These are phyloP conservation scores for Rhizopus sp. DNA, from an alignment of 371 early-diverging fungal genomes.

Conservation along the genomic window DNA sequence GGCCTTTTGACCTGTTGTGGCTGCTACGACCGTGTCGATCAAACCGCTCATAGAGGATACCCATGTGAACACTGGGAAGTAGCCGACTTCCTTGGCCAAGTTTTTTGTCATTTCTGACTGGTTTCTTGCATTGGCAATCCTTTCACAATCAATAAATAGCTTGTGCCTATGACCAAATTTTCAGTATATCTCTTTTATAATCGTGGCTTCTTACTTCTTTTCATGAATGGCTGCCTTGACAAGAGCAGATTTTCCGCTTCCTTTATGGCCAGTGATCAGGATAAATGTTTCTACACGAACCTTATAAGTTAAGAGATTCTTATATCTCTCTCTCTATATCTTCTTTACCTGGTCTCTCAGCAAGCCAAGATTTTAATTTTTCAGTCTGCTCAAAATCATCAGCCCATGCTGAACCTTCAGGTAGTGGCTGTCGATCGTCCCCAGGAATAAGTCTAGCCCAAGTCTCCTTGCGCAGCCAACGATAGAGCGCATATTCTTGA, in stretches of 20 bases:
- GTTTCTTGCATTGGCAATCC: slow-evolving; percentile 72
- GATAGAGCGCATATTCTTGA: slow-evolving; percentile 61
- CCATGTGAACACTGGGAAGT: slow-evolving; percentile 84
- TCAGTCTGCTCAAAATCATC: slow-evolving; percentile 65
- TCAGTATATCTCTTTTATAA: background rate
- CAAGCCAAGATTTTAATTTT: slow-evolving; percentile 60
- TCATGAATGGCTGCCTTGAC: slow-evolving; percentile 57
- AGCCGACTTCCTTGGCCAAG: slow-evolving; percentile 77
- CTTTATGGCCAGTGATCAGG: slow-evolving; percentile 61
- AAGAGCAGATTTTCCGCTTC: slow-evolving; percentile 61
- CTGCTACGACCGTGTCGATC: slow-evolving; percentile 79
- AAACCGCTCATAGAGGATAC: slow-evolving; percentile 68
- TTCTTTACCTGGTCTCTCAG: slow-evolving; percentile 66
- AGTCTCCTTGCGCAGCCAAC: slow-evolving; percentile 68
- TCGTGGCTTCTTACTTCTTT: slow-evolving; percentile 35
- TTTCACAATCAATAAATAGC: slow-evolving; percentile 79
- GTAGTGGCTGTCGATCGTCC: background rate
- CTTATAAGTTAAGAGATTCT: background rate
- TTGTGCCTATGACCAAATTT: slow-evolving; percentile 52
- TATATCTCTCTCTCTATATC: background rate
- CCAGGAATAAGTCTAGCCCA: slow-evolving; percentile 46
- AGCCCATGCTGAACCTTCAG: slow-evolving; percentile 46
- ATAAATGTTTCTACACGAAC: slow-evolving; percentile 57
- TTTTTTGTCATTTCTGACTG: slow-evolving; percentile 66
- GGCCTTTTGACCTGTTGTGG: slow-evolving; percentile 86